Evolutionary conservation across 2,329 filamentous ascomycete genomes (phyloP), one percentile per base, ranked within the genome.

Genomic region (Cladophialophora bantiana): DNA sequence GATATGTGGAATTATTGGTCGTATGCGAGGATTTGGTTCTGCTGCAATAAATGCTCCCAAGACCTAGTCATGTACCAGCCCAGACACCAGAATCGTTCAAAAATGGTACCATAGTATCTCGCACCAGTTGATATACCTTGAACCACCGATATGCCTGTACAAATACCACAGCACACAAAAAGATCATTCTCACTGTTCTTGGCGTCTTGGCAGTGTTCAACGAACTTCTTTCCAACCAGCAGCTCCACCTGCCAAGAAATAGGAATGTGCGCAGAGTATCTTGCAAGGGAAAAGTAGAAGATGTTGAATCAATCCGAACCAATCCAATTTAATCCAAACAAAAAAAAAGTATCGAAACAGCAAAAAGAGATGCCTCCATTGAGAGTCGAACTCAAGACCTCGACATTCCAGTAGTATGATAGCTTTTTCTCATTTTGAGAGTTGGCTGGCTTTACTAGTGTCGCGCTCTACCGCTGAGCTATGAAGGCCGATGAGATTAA

Each of bases 401-500:
- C 45, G 45, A 50, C 45, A 50, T 50, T 31, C 45, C 45, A 50
- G 45, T 50, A 50, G 45, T 4, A 31, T 26, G 1, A 40, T 18
- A 13, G 45, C 45, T 26, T 26, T 26, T 26, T 26, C 26, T 26
- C 26, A 26, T 26, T 26, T 26, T 26, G 26, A 26, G 26, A 2
- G 26, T 26, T 26, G 26, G 26, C 26, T 26, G 3, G 26, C 26
- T 2, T 2, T 50, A 50, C 45, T 50, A 50, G 45, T 50, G 45
- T 50, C 45, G 45, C 45, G 45, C 45, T 50, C 45, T 50, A 50
- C 45, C 45, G 45, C 45, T 50, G 45, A 50, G 45, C 45, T 50
- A 50, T 50, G 45, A 50, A 31, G 45, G 45, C 45, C 45, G 45
- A 18, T 10, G 20, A 50, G 45, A 50, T 26, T 20, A n/a, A n/a